Evolutionary conservation across 2,329 filamentous ascomycete genomes (phyloP), one percentile per base, ranked within the genome.

Genomic region (Chrysoporthe puriensis): DNA sequence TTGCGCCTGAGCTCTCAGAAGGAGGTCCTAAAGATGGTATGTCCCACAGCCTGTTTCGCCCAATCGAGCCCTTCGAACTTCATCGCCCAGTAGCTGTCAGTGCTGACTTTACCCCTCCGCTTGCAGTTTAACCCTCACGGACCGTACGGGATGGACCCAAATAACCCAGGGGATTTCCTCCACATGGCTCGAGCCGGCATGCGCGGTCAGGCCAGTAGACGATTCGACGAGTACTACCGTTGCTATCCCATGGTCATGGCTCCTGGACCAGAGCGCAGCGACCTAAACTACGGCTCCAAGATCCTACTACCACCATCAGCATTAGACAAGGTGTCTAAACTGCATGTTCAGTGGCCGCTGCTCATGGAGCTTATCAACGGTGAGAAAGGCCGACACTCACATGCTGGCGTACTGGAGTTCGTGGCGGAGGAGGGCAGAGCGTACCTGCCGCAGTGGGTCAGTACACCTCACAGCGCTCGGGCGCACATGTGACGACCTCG

Each of bases 171-270:
- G 42, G 78, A 82, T 68, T 80, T 85, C 74, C 83, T 81, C 75
- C 81, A 81, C 75, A 81, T 85, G 79, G 82, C 82, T 52, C 79
- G 80, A 36, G 75, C 77, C 32, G 79, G 80, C 67, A 75, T 76
- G 73, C 82, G 85, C 68, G 80, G 84, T 64, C 79, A 84, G 78
- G 74, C 84, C 80, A 73, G 83, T 64, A 91, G 93, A 74, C 92
- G 94, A 69, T 99, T 99, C 82, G 95, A 99, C 79, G 96, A 99
- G 80, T 98, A 97, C 83, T 98, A 97, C 81, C 91, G 96, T 75
- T 97, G 94, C 84, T 99, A 98, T 76, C 96, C 96, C 56, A 87
- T 97, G 74, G 90, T 91, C 74, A 98, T 99, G 94, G 89, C 97
- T 70, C 93, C 94, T 14, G 94, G 95, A 2, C 88, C 93, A 48